Base-by-base conservation (phyloP, 176 grass and related monocot genomes). In the Microstegium vimineum region DNA sequence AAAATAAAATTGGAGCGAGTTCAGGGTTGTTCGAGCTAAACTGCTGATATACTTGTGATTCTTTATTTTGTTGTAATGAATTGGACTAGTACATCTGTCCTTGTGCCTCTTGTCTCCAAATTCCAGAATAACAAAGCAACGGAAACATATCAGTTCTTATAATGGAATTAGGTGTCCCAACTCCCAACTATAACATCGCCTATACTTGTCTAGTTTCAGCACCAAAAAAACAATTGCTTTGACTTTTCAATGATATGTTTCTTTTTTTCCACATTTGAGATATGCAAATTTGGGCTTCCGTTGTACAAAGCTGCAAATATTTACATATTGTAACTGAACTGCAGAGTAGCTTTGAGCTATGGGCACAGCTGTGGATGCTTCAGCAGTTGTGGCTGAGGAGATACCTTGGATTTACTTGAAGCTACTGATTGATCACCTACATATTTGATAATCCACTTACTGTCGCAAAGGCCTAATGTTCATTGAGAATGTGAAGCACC, bases 301-400 rank as follows among this genome's bases (percentile, higher is more conserved):
- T 47, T 3, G 27, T 46, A 28, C 22, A 22, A 38, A 46, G 36
- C 28, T 14, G 20, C 22, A 17, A 22, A 43, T 71, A 71, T 43
- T 71, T 71, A 46, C 5, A 32, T 13, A 13, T 60, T 14, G 4
- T 62, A 76, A 66, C 78, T 77, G 56, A 62, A 66, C 10, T 61
- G 52, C 76, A 43, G 31, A 59, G n/a, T 62, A n/a, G 14, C 46
- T 86, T 67, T 57, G 18, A 79, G n/a, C 61, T 57, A 91, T 88
- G 90, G 86, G 86, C 51, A 78, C 68, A 8, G 60, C 82, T 77
- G 62, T 86, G 51, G 90, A 86, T 86, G 79, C 86, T 89, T 75
- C 79, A 22, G 62, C 37, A 9, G 68, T 65, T 82, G 62, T 65
- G 47, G 52, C 56, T 59, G 61, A 85, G 60, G 71, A 76, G 40